Conservation (phyloP, 495 filamentous ascomycete species). For the Coniosporium apollinis region DNA sequence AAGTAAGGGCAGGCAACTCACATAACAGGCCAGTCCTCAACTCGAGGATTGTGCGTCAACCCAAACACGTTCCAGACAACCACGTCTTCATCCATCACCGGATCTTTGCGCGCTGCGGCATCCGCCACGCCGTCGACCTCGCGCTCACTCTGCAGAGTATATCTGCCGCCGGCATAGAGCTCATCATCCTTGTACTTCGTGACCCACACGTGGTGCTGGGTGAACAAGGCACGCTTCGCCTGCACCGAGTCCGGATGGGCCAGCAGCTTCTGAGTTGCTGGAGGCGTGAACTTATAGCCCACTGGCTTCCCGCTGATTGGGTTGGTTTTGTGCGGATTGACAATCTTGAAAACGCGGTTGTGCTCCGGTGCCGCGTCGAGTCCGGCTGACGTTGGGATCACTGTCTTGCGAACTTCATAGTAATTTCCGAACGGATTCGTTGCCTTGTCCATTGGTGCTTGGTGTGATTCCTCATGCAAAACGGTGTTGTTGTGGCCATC, state of each 20-base stretch:
- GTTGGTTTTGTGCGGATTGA: conserved; percentile 30
- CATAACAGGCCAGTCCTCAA: conserved; percentile 48
- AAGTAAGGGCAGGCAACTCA: conserved; percentile 13
- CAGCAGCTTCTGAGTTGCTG: conserved; percentile 9
- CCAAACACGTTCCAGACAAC: conserved; percentile 48
- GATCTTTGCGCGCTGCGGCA: conserved; percentile 24
- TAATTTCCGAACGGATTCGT: conserved; percentile 32
- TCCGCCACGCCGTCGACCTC: conserved; percentile 28
- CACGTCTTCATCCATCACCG: conserved; percentile 29
- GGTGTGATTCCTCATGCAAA: conserved; percentile 31
- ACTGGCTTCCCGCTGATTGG: conserved; percentile 24
- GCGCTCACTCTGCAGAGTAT: conserved; percentile 27
- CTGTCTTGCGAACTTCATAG: conserved; percentile 29
- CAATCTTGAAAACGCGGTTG: conserved; percentile 27
- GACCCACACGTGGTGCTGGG: conserved; percentile 25
- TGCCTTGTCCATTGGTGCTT: conserved; percentile 23
- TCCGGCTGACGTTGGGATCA: conserved; percentile 27
- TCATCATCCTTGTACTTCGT: conserved; percentile 27
- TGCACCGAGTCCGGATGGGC: conserved; percentile 25
- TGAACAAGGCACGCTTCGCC: conserved; percentile 25
- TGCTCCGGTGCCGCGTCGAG: conserved; percentile 23
- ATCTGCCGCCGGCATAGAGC: conserved; percentile 26
- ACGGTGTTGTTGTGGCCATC: conserved; percentile 35
- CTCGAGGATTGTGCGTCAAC: conserved; percentile 40
- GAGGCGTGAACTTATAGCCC: conserved; percentile 25